phyloP scores from a whole-genome alignment of 768 basidiomycete genomes.

The Pleurotus salmoneostramineus region DNA sequence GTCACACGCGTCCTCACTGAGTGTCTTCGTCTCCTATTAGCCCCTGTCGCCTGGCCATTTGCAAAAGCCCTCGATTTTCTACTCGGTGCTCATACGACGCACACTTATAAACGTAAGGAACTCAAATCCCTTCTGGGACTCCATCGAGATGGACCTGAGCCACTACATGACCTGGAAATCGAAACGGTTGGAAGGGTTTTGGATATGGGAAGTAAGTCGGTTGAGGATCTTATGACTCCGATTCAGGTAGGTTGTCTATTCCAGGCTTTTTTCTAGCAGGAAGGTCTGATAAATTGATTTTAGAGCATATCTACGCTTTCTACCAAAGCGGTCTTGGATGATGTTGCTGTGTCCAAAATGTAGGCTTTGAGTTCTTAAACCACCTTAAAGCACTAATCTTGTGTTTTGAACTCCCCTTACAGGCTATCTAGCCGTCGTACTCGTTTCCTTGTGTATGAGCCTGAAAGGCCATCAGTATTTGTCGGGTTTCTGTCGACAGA shows the following conservation, averaged over 20 bases:
- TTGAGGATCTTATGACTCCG: constrained; percentile 79
- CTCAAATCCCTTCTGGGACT: constrained; percentile 78
- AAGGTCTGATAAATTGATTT: background rate
- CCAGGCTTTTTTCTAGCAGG: constrained; percentile 19
- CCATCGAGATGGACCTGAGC: constrained; percentile 73
- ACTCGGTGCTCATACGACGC: constrained; percentile 69
- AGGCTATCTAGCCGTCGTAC: constrained; percentile 84
- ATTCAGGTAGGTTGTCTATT: constrained; percentile 47
- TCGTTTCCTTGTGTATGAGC: constrained; percentile 84
- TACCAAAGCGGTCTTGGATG: constrained; percentile 75
- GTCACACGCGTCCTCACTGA: too few species aligned
- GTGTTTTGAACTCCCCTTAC: background rate
- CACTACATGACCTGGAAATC: constrained; percentile 78
- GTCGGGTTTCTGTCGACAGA: constrained; percentile 85
- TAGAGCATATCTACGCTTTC: constrained; percentile 83
- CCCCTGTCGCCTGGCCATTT: constrained; percentile 80
- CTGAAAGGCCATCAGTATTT: constrained; percentile 65
- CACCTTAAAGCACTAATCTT: background rate
- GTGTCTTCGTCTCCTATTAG: constrained; percentile 21
- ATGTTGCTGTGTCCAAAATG: constrained; percentile 70
- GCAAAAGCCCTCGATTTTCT: constrained; percentile 79
- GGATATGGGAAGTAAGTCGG: constrained; percentile 73
- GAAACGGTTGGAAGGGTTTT: constrained; percentile 76
- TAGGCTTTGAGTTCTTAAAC: background rate
- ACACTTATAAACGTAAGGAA: constrained; percentile 82